A percentile compares a stretch with the other conserved stretches of the same genome.
These are phyloP conservation scores for Cladosporium sp. DNA, from an alignment of 2,329 filamentous ascomycete genomes.

Conservation along the genomic window DNA sequence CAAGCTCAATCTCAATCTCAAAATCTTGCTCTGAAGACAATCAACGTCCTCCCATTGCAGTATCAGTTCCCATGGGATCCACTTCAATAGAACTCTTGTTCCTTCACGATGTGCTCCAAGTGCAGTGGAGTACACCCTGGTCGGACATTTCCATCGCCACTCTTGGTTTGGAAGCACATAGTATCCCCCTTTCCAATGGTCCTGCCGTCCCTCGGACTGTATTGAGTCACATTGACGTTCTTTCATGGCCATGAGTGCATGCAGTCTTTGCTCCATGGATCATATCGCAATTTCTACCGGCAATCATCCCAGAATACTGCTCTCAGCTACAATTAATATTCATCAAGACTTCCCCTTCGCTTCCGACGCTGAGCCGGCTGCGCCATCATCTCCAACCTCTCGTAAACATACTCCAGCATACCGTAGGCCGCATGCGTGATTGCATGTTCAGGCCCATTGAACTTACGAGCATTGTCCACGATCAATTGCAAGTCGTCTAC, in stretches of 20 bases:
- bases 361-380: not conserved
- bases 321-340: not conserved
- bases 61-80: not conserved
- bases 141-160: not conserved
- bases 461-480: slow-evolving; percentile 73
- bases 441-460: slow-evolving; percentile 78
- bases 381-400: not conserved
- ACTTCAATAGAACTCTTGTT: not conserved
- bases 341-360: not conserved
- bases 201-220: not conserved
- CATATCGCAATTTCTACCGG: not conserved
- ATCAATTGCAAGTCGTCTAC: slow-evolving; percentile 74
- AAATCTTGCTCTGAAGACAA: not conserved
- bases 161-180: not conserved
- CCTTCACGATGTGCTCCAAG: not conserved
- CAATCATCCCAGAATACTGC: not conserved
- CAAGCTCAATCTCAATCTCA: not conserved
- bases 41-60: not conserved
- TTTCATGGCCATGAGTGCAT: no score
- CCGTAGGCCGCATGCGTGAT: slow-evolving; percentile 70
- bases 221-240: not conserved
- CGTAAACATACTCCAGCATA: slow-evolving; percentile 58
- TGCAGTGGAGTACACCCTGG: not conserved
- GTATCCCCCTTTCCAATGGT: not conserved
- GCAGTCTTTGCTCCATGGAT: not conserved